phyloP scores from a whole-genome alignment of 2,329 filamentous ascomycete species.

The Drechslerella stenobrocha region DNA sequence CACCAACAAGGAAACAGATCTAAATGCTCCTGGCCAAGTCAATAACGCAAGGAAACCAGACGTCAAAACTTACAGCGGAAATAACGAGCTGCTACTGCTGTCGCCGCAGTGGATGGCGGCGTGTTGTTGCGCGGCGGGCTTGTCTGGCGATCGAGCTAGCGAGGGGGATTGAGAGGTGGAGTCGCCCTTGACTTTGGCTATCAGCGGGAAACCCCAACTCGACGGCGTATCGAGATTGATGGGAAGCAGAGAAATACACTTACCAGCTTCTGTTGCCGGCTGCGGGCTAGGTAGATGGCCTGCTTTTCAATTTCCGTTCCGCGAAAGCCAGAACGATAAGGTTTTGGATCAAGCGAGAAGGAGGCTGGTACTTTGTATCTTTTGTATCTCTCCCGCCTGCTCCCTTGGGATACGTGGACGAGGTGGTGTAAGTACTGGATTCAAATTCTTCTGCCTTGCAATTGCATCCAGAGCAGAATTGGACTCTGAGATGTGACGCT shows the following conservation, averaged over 20 bases:
- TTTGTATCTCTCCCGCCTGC: constrained; percentile 15
- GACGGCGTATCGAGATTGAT: constrained; percentile 31
- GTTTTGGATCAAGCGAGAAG: constrained; percentile 48
- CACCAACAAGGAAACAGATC: constrained; percentile 6
- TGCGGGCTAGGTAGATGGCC: constrained; percentile 22
- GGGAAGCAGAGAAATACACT: not conserved
- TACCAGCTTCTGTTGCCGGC: not conserved
- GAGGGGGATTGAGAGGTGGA: not conserved
- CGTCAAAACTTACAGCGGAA: not conserved
- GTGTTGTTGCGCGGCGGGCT: not conserved
- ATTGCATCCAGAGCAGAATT: not conserved
- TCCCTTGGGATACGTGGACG: constrained; percentile 25
- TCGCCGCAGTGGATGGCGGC: not conserved
- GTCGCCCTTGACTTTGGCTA: not conserved
- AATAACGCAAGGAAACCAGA: not conserved
- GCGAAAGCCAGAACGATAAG: constrained; percentile 42
- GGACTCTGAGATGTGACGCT: constrained; percentile 1
- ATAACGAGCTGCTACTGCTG: not conserved
- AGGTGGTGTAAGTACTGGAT: constrained; percentile 9
- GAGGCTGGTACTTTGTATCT: constrained; percentile 30
- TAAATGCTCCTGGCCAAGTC: not conserved
- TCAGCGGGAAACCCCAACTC: constrained; percentile 3
- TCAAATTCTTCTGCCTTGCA: constrained; percentile 1
- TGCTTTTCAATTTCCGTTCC: constrained; percentile 48
- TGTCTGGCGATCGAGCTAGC: not conserved